Evolutionary conservation across 2,329 filamentous ascomycete species (phyloP).

Genomic region (Diaporthe sp.): DNA sequence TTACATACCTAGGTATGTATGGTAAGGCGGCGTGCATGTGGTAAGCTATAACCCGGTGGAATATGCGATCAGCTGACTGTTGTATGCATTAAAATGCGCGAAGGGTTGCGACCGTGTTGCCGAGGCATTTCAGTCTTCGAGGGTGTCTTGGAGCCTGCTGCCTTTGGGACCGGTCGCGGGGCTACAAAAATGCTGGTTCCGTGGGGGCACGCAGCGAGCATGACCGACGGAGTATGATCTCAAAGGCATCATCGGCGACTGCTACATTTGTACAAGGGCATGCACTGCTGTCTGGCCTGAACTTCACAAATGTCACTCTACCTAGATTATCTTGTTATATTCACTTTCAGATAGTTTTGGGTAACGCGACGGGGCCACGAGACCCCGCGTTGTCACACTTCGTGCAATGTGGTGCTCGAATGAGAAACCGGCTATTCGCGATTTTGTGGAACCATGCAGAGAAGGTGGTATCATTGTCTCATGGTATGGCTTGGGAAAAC

Average conservation of each 20-base stretch:
- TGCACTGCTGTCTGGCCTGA: no score
- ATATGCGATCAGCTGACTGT: neutral
- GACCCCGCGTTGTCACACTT: neutral
- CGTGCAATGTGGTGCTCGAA: neutral
- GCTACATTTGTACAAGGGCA: neutral
- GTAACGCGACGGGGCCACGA: neutral
- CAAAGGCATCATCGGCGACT: neutral
- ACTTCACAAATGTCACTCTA: no score
- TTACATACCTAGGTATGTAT: neutral
- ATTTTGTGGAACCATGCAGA: neutral
- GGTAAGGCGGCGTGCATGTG: neutral
- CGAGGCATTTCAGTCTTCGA: neutral
- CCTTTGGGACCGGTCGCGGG: neutral
- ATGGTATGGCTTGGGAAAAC: neutral
- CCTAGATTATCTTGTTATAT: neutral
- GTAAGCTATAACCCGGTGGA: neutral
- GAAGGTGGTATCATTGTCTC: neutral
- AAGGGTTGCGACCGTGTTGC: neutral
- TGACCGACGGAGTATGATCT: neutral
- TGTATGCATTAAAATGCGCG: neutral
- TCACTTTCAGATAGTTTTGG: neutral
- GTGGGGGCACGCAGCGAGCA: neutral
- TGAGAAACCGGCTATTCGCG: neutral
- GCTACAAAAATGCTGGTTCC: neutral
- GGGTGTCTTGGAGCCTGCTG: neutral